Base-by-base conservation (phyloP, 129 eudicot genomes). In the Flaveria sonorensis region DNA sequence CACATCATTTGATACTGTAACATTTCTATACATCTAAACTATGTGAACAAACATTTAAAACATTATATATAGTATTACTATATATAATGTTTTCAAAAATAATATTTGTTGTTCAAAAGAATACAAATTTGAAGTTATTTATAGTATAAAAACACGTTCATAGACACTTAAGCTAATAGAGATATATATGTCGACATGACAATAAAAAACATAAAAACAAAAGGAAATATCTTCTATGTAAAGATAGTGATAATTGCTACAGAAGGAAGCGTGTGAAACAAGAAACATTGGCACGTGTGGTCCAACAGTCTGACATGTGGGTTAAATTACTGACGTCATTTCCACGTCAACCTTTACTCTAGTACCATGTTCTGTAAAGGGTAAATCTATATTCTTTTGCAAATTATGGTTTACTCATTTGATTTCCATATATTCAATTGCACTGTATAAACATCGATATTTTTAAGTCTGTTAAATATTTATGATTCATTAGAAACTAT, bases 281-380 rank as follows among this genome's bases (percentile, higher is more conserved):
- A 77, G 83, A 77, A 78, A 71, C 59, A 60, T 36, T 66, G 81
- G 82, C 86, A 85, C 84, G 84, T 85, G 84, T 74, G 86, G 86
- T 62, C 77, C 81, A 74, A 64, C 30, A 11, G 61, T 55, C 82
- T 72, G 69, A 72, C 76, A 77, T 65, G 77, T 81, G 79, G 76
- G 73, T 36, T 70, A 65, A 28, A 61, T 1, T 77, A 81, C 61
- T 81, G 61, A 23, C 76, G 52, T 72, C 67, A 81, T 36, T 60
- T 55, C 14, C 72, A 71, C 72, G 83, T 81, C 86, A 81, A 0
- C 15, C 10, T 10, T 57, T 23, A 57, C 32, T 57, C 64, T 55
- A 55, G 6, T 10, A 57, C 32, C 6, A 21, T 57, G 64, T 20
- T 20, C 64, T 57, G 23, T 52, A 6, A n/a, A 6, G 60, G 18